Percentiles rank a stretch among this genome's conserved stretches.
phyloP scores from a whole-genome alignment of 495 filamentous ascomycete genomes.

The Aspergillus sparsus region DNA sequence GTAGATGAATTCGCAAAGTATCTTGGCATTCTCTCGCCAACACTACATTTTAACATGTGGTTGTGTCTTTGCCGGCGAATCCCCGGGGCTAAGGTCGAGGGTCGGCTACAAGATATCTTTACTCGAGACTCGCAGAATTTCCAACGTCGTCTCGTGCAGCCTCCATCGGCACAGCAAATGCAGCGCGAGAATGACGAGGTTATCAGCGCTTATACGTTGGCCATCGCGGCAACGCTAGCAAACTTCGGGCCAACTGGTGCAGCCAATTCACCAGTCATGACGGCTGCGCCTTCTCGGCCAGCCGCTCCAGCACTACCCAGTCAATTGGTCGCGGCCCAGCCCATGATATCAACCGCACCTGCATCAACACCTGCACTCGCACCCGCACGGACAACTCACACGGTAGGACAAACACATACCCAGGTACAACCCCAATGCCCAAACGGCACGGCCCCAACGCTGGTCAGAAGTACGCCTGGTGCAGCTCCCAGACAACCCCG shows the following conservation, averaged over 20 bases:
- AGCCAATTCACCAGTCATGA: not conserved
- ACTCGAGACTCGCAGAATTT: constrained; percentile 22
- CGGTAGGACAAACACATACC: not conserved
- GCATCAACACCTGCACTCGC: not conserved
- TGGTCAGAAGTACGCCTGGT: constrained; percentile 7
- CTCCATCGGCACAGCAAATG: constrained; percentile 10
- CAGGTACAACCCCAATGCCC: not conserved
- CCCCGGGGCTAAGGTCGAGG: constrained; percentile 18
- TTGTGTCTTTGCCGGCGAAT: constrained; percentile 48
- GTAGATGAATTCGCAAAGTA: constrained; percentile 56
- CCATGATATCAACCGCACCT: not conserved
- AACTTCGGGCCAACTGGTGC: not conserved
- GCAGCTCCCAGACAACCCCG: constrained; percentile 2
- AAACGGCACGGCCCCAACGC: constrained; percentile 4
- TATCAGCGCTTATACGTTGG: constrained; percentile 17
- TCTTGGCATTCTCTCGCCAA: constrained; percentile 55
- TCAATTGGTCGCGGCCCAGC: not conserved
- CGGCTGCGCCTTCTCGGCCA: not conserved
- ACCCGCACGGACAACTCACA: not conserved
- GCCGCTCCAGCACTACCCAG: not conserved
- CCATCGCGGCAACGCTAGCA: not conserved
- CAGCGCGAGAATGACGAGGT: constrained; percentile 19
- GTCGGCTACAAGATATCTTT: constrained; percentile 26
- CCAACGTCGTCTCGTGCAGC: constrained; percentile 15
- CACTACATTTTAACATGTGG: constrained; percentile 61